Evolutionary conservation across 169 alveolate species (phyloP), one percentile per base, ranked within the genome.

Genomic region (Plasmodium malariae): DNA sequence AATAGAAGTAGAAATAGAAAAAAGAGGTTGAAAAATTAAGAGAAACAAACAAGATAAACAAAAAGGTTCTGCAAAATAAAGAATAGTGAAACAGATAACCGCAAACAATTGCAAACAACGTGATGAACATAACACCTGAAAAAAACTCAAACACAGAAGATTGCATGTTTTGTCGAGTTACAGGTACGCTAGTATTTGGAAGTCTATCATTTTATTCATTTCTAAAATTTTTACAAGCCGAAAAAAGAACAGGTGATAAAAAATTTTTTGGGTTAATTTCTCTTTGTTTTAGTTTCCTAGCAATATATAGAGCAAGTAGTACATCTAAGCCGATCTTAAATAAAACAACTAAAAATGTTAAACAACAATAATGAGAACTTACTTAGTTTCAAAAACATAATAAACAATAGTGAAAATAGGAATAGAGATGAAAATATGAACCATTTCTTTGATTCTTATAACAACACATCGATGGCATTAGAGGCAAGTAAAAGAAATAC

Each of bases 201-300:
- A 59, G 91, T 49, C 71, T 83, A 26, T 83, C 91, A 19, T 17
- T 45, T 67, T 83, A 83, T 43, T 83, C 91, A 9, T 83, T 67
- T 83, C 40, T 83, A 37, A 83, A 83, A 34, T 83, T 59, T 83
- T 67, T 67, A 54, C 91, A 83, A 67, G 91, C 91, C 11, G 49
- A 54, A 40, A 65, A 45, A 55, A 67, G 51, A 57, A 48, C 71
- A 12, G 80, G 85, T 17, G 91, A 83, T 37, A 49, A 17, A 69
- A 36, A 7, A 19, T 83, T 83, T 67, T 83, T 83, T 57, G 91
- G 78, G 11, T 57, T 83, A 26, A 45, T 67, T 32, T 65, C 83
- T n/a, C 48, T 68, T 12, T 69, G 70, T 26, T 83, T 83, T 9
- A 40, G 91, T 37, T 30, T 62, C 30, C 43, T 83, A 30, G 21